A percentile compares a stretch with the other conserved stretches of the same genome.
These are phyloP conservation scores for Alternaria dauci DNA, from an alignment of 2,329 filamentous ascomycete species.

Conservation along the genomic window DNA sequence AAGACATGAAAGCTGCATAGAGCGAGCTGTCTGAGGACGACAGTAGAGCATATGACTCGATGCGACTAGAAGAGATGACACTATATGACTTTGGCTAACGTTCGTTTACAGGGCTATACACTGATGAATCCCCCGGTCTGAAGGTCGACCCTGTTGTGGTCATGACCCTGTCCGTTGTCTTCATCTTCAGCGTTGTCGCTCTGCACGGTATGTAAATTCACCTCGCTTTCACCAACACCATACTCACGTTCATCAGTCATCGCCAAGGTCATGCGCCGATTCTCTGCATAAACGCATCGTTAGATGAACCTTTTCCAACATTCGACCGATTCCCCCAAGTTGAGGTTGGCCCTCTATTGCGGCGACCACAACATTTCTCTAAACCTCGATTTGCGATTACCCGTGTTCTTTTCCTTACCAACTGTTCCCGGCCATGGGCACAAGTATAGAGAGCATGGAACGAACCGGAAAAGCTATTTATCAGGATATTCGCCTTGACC, in stretches of 20 bases:
- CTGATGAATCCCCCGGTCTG: slow-evolving; percentile 94
- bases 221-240: not conserved
- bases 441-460: slow-evolving; percentile 18
- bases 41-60: not conserved
- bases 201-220: slow-evolving; percentile 80
- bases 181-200: slow-evolving; percentile 98
- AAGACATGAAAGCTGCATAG: not conserved
- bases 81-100: slow-evolving; percentile 23
- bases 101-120: slow-evolving; percentile 79
- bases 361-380: slow-evolving; percentile 21
- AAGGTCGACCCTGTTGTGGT: slow-evolving; percentile 99
- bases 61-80: not conserved
- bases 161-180: slow-evolving; percentile 92
- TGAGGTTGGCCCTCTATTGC: slow-evolving; percentile 31
- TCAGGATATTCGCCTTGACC: slow-evolving; percentile 23
- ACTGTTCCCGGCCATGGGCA: slow-evolving; percentile 19
- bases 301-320: slow-evolving; percentile 8
- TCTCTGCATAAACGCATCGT: slow-evolving; percentile 63
- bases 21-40: not conserved
- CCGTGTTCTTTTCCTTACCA: slow-evolving; percentile 14
- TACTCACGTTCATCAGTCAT: slow-evolving; percentile 70
- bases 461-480: slow-evolving; percentile 33
- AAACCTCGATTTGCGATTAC: slow-evolving; percentile 12
- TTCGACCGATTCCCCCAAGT: slow-evolving; percentile 17
- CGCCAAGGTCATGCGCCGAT: slow-evolving; percentile 91